Base-by-base conservation (phyloP, 768 basidiomycete genomes). In the Wakefieldia striispora region DNA sequence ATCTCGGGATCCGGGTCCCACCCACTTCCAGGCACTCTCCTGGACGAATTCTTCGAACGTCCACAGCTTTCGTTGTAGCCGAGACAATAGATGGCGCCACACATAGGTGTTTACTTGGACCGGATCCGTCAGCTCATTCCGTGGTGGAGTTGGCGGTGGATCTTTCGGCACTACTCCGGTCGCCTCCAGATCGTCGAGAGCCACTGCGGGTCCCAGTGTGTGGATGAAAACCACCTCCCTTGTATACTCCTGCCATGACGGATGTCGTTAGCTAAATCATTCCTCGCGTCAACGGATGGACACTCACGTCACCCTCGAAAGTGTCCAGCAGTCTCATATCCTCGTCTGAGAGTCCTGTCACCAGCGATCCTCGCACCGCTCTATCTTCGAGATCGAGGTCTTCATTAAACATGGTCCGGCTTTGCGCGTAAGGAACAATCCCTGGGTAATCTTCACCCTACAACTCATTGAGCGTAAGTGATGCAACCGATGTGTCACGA, bases 391-490 rank as follows among this genome's bases (percentile, higher is more conserved):
- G 64, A 2, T 63, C 61, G n/a, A 91, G 70, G 7, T 80, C 75
- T 11, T 70, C 68, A 4, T 72, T 62, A 33, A 86, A 75, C 11
- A 88, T 63, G 2, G 51, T 55, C 35, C 70, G 61, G 36, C 82
- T 81, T 49, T 72, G 68, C 4, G 71, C 66, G 46, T 78, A 79
- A 1, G 88, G 81, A 11, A 95, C 62, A 21, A 97, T 76, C 0
- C 84, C 95, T 0, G 95, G 95, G 61, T 95, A 97, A 61, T 93
- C 91, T 37, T 75, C 83, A 37, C 59, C 49, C 85, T 88, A 50
- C 17, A 40, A 49, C 27, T 50, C 40, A 21, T 27, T 49, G 35
- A 41, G 45, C 23, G 52, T 56, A 48, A 47, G 51, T 33, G 13
- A 35, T 19, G 34, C 20, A 17, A 27, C 40, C 33, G 16, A 33